Evolutionary conservation across 805 yeast species (phyloP).

Genomic region (Starmerella apis): DNA sequence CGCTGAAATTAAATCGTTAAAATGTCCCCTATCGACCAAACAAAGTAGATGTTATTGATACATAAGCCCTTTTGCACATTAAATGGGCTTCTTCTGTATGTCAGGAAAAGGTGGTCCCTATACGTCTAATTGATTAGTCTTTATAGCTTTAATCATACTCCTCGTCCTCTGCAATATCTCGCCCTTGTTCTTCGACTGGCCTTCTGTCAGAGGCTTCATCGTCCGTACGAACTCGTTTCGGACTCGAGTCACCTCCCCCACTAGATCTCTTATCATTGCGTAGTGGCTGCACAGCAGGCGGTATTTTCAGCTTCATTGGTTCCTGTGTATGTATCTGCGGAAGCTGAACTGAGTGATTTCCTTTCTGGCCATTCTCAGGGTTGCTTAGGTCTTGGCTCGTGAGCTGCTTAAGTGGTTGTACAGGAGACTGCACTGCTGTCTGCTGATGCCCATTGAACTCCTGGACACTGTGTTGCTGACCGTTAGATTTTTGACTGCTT

Average conservation of each 20-base stretch:
- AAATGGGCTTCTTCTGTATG: too few relatives aligned
- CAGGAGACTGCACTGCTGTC: constrained; percentile 2
- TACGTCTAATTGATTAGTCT: too few relatives aligned
- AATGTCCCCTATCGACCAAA: too few relatives aligned
- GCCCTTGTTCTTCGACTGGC: constrained; percentile 20
- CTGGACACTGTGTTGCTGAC: background rate
- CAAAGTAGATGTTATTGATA: background rate
- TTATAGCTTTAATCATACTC: constrained; percentile 27
- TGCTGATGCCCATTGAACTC: background rate
- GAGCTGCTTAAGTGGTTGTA: constrained; percentile 5
- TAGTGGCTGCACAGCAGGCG: constrained; percentile 14
- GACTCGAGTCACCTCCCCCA: constrained; percentile 15
- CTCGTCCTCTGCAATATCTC: constrained; percentile 26
- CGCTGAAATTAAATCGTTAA: too few relatives aligned
- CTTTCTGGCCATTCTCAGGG: background rate
- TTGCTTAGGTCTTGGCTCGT: background rate
- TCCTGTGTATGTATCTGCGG: constrained; percentile 1
- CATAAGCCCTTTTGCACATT: too few relatives aligned
- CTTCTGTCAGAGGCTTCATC: constrained; percentile 15
- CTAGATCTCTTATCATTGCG: constrained; percentile 14
- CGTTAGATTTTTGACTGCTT: background rate
- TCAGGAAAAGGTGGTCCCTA: too few relatives aligned
- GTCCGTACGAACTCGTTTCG: background rate
- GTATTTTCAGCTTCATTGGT: background rate
- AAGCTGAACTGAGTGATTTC: background rate